Conservation (phyloP, 306 rosid genomes). For the Betula pendula region DNA sequence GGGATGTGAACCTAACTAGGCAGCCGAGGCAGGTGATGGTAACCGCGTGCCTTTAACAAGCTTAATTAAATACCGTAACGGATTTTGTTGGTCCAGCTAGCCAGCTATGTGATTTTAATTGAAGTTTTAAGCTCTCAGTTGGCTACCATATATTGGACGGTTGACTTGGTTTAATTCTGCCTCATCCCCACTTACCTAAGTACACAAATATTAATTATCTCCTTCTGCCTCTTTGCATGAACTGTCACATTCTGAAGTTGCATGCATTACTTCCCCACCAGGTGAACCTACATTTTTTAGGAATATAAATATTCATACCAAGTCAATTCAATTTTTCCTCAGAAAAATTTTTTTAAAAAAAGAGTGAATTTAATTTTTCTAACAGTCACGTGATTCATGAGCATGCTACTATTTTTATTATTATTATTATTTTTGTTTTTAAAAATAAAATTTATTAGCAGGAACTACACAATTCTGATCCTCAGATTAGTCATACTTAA, state of each 20-base stretch:
- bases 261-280: neutral
- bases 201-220: neutral
- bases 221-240: neutral
- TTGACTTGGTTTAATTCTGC: neutral
- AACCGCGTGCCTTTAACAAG: constrained; percentile 25
- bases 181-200: neutral
- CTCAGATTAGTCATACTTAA: too few relatives aligned
- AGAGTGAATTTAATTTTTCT: too few relatives aligned
- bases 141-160: neutral
- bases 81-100: constrained; percentile 17
- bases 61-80: neutral
- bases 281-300: constrained; percentile 1
- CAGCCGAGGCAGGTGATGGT: constrained; percentile 13
- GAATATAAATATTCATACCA: neutral
- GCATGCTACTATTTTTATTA: too few relatives aligned
- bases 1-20: neutral
- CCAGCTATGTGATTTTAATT: neutral
- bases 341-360: too few relatives aligned
- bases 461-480: too few relatives aligned
- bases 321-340: neutral
- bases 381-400: too few relatives aligned
- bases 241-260: neutral
- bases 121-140: neutral
- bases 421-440: too few relatives aligned
- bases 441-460: too few relatives aligned